Percentiles rank a stretch among this genome's conserved stretches.
phyloP scores from a whole-genome alignment of 768 basidiomycete species.

The Boletus eberwhitei region DNA sequence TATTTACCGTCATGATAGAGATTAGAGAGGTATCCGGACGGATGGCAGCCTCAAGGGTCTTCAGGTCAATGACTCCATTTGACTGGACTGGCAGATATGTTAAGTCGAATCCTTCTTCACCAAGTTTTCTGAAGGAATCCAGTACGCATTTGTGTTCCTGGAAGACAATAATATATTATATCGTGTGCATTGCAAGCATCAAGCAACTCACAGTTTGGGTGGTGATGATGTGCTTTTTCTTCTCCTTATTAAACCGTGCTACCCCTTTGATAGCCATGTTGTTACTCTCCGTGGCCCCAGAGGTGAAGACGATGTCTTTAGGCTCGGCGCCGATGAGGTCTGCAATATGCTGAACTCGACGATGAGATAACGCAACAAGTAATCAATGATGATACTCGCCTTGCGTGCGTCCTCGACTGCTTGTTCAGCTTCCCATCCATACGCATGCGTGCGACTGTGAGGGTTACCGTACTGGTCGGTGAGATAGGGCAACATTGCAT shows the following conservation, averaged over 20 bases:
- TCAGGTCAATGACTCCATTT: slow-evolving; percentile 79
- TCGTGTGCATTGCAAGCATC: background rate
- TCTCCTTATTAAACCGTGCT: slow-evolving; percentile 91
- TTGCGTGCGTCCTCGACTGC: slow-evolving; percentile 91
- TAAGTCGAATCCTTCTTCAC: slow-evolving; percentile 95
- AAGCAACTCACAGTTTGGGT: slow-evolving; percentile 74
- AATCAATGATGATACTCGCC: slow-evolving; percentile 38
- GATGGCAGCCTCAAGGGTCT: slow-evolving; percentile 80
- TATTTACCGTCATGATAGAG: slow-evolving; percentile 98
- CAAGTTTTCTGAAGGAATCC: slow-evolving; percentile 93
- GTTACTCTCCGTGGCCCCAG: slow-evolving; percentile 96
- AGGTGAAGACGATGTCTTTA: slow-evolving; percentile 97
- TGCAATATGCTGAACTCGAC: slow-evolving; percentile 67
- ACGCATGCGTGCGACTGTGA: slow-evolving; percentile 96
- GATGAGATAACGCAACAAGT: background rate
- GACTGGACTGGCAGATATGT: slow-evolving; percentile 94
- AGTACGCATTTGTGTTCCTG: slow-evolving; percentile 99
- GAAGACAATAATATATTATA: slow-evolving; percentile 5
- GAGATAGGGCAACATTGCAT: slow-evolving; percentile 93
- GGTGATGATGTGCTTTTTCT: slow-evolving; percentile 91
- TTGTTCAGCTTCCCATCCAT: slow-evolving; percentile 98
- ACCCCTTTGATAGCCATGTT: slow-evolving; percentile 98
- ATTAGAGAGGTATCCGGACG: slow-evolving; percentile 92
- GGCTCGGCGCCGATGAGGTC: slow-evolving; percentile 89
- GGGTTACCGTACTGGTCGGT: slow-evolving; percentile 98